Evolutionary conservation across 208 protist species (phyloP).

Genomic region (Acanthamoeba quina): DNA sequence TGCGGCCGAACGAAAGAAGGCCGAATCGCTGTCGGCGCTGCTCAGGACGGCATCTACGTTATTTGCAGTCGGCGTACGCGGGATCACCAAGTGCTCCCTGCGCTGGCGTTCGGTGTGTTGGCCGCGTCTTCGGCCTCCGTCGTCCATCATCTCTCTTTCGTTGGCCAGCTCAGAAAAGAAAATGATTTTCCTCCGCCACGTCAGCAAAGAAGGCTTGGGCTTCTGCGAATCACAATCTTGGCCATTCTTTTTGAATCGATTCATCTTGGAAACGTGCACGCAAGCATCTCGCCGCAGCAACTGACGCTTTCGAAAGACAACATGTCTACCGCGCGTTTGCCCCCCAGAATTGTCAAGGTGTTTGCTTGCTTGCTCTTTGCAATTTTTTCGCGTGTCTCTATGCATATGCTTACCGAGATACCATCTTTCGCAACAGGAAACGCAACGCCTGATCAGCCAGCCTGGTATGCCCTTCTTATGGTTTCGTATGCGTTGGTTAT

Average conservation of each 20-base stretch:
- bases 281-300: neutral
- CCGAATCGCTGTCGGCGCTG: neutral
- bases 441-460: constrained; percentile 22
- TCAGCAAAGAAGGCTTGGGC: no score
- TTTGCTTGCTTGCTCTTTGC: neutral
- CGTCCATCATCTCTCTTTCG: neutral
- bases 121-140: no score
- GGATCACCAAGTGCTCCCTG: neutral
- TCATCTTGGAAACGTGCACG: neutral
- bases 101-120: neutral
- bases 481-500: neutral
- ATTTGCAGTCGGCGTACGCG: neutral
- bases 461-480: neutral
- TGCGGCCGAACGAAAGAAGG: neutral
- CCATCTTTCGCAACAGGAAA: neutral
- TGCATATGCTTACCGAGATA: neutral
- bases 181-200: no score
- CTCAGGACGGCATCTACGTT: neutral
- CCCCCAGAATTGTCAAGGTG: constrained; percentile 9
- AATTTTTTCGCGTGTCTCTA: neutral
- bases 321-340: neutral
- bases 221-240: no score
- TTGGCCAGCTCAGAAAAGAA: neutral
- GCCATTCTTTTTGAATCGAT: neutral
- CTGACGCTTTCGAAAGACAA: neutral